Conservation (phyloP, 768 basidiomycete genomes). For the Phanerochaete sordida region DNA sequence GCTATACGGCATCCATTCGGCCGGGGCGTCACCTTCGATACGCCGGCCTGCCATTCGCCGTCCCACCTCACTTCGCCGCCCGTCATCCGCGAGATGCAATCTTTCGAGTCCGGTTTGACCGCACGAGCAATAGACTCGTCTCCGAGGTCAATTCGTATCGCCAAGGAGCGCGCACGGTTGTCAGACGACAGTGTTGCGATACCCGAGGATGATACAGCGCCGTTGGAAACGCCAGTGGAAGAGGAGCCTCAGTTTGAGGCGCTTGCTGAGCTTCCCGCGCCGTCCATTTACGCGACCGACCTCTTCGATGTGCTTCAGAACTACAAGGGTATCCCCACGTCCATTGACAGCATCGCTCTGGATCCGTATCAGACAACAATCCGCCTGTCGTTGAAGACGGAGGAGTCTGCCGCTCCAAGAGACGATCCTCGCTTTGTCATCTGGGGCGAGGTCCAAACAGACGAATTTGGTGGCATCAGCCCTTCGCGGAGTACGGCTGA, state of each 20-base stretch:
- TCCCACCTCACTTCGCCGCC: slow-evolving; percentile 34
- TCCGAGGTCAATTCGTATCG: slow-evolving; percentile 16
- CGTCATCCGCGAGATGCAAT: slow-evolving; percentile 79
- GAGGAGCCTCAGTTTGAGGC: slow-evolving; percentile 17
- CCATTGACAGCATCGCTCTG: slow-evolving; percentile 57
- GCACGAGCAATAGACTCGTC: slow-evolving; percentile 48
- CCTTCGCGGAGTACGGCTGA: slow-evolving; percentile 39
- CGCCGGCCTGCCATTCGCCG: slow-evolving; percentile 45
- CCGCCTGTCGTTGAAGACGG: slow-evolving; percentile 61
- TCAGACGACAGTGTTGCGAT: slow-evolving; percentile 11
- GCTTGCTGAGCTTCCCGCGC: slow-evolving; percentile 44
- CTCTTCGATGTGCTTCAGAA: slow-evolving; percentile 82
- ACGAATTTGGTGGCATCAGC: slow-evolving; percentile 29
- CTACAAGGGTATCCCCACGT: slow-evolving; percentile 68
- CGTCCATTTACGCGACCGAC: slow-evolving; percentile 66
- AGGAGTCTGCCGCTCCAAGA: slow-evolving; percentile 68
- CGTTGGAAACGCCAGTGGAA: slow-evolving; percentile 9
- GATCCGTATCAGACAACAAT: slow-evolving; percentile 60
- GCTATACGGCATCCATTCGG: slow-evolving; percentile 61
- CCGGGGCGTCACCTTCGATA: slow-evolving; percentile 55
- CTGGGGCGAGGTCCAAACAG: slow-evolving; percentile 64
- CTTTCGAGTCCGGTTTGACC: slow-evolving; percentile 80
- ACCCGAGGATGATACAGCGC: slow-evolving; percentile 10
- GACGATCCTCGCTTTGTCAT: slow-evolving; percentile 91
- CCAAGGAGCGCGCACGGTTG: slow-evolving; percentile 11